Percentiles rank a stretch among this genome's conserved stretches.
Conservation (phyloP, 768 basidiomycete genomes). For the Porpolomopsis calyptriformis region DNA sequence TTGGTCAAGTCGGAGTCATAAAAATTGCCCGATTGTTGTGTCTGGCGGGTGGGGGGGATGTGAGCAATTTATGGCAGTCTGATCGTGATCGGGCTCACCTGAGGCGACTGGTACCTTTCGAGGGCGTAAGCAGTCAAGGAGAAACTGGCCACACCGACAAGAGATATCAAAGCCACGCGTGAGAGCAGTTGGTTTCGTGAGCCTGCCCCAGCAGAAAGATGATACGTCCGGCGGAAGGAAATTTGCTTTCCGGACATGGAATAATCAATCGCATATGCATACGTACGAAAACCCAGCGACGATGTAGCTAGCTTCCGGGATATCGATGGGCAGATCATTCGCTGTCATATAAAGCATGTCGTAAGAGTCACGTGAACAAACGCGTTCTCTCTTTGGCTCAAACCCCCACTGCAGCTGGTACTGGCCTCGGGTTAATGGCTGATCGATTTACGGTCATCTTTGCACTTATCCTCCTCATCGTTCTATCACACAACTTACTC, state of each 20-base stretch:
- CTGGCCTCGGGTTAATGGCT: background rate
- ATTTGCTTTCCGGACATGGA: no score
- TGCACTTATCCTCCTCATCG: constrained; percentile 15
- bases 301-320: no score
- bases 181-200: constrained; percentile 18
- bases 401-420: background rate
- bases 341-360: no score
- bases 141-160: background rate
- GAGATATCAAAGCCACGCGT: background rate
- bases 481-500: constrained; percentile 13
- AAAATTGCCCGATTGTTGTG: background rate
- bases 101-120: constrained; percentile 16
- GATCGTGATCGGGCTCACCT: background rate
- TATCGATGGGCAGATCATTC: no score
- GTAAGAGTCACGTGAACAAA: background rate
- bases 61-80: no score
- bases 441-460: background rate
- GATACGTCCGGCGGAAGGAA: no score
- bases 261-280: no score
- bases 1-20: background rate
- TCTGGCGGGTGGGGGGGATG: no score
- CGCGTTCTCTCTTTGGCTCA: background rate
- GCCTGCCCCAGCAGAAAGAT: no score
- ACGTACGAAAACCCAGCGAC: no score
- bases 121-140: background rate